phyloP scores from a whole-genome alignment of 192 early-diverging fungal species.

The Backusella westeae region DNA sequence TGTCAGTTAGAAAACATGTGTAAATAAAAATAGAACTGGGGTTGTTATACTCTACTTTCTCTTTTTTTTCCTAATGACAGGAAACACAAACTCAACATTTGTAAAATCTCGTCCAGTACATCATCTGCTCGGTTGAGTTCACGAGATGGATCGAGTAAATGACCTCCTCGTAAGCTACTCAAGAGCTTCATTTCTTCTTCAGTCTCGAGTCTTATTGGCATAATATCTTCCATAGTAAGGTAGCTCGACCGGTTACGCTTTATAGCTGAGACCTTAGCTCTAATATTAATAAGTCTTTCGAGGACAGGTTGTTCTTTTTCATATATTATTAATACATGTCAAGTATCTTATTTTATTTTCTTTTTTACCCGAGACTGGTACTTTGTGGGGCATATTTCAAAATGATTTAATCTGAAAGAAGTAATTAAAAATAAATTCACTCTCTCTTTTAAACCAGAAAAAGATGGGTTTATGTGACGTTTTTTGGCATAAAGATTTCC shows the following conservation, averaged over 20 bases:
- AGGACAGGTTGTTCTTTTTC: slow-evolving; percentile 60
- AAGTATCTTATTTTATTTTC: background rate
- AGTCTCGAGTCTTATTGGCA: slow-evolving; percentile 55
- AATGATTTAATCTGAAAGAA: background rate
- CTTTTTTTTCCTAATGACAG: slow-evolving; percentile 71
- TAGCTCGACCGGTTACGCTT: slow-evolving; percentile 71
- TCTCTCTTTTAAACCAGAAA: background rate
- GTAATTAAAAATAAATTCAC: background rate
- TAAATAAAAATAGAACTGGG: background rate
- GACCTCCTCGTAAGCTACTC: slow-evolving; percentile 17
- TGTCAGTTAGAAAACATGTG: background rate
- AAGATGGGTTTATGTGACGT: background rate
- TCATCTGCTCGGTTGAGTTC: slow-evolving; percentile 54
- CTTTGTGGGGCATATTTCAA: background rate
- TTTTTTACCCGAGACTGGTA: background rate
- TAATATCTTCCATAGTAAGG: slow-evolving; percentile 60
- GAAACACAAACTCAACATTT: slow-evolving; percentile 73
- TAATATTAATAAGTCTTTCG: slow-evolving; percentile 55
- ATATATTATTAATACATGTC: background rate
- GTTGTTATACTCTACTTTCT: slow-evolving; percentile 46
- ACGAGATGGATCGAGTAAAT: background rate
- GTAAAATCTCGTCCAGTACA: slow-evolving; percentile 71
- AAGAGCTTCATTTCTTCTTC: slow-evolving; percentile 46
- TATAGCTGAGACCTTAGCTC: slow-evolving; percentile 63
- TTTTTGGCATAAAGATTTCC: slow-evolving; percentile 6